Conservation (phyloP, 2,329 filamentous ascomycete genomes). For the Botrytis porri region DNA sequence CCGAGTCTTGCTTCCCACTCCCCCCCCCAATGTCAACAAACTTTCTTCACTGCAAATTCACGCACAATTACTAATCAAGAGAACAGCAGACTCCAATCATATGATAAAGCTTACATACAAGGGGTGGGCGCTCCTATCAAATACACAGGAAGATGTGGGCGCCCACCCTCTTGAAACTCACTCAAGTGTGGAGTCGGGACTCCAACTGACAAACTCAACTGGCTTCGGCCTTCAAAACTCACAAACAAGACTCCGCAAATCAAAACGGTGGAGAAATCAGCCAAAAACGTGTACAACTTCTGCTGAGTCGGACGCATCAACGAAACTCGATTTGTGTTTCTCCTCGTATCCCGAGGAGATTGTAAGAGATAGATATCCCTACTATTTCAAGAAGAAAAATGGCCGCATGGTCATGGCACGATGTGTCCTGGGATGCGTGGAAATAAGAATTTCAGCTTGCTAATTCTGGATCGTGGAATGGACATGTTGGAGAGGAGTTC, state of each 20-base stretch:
- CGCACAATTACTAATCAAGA: background rate
- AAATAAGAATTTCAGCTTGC: background rate
- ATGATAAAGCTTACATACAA: background rate
- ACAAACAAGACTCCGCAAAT: background rate
- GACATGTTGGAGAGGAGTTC: too few species aligned
- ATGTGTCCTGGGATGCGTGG: background rate
- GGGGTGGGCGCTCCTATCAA: background rate
- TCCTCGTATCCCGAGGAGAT: background rate
- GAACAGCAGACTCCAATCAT: accelerated
- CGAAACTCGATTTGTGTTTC: background rate
- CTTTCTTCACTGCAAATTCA: background rate
- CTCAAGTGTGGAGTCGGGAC: background rate
- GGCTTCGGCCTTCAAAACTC: background rate
- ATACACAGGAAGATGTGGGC: background rate
- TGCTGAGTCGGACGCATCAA: background rate
- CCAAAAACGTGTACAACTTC: accelerated
- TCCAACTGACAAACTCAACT: background rate
- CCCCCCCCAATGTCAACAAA: background rate
- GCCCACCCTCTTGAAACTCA: background rate
- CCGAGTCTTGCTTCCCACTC: background rate
- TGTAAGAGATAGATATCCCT: background rate
- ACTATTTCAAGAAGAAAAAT: background rate
- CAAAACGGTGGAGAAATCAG: background rate
- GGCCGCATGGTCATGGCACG: background rate
- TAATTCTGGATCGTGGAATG: too few species aligned